Evolutionary conservation across 257 asterid species (phyloP).

Genomic region (Capsicum baccatum): DNA sequence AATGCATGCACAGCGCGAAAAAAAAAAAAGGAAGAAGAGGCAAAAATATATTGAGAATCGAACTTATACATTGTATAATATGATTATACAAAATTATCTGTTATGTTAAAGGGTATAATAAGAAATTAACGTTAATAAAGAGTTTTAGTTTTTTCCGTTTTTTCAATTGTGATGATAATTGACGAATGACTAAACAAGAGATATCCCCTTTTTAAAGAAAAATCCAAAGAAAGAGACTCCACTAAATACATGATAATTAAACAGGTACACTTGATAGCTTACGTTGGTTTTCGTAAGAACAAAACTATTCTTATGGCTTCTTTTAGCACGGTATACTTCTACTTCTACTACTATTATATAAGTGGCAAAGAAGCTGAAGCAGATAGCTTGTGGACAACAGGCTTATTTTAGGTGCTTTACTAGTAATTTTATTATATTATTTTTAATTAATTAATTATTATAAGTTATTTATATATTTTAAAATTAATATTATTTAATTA

Average conservation of each 20-base stretch:
- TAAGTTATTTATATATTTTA: no score
- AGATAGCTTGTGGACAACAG: no score
- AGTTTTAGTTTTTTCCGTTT: not conserved
- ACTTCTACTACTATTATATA: no score
- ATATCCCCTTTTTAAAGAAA: no score
- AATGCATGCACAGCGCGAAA: no score
- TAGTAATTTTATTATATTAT: no score
- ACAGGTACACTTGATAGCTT: not conserved
- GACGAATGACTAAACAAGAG: not conserved
- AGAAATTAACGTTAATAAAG: not conserved
- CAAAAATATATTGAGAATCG: not conserved
- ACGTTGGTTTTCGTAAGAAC: not conserved
- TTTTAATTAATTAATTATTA: no score
- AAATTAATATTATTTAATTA: no score
- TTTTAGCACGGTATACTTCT: no score
- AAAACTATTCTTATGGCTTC: not conserved
- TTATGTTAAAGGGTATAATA: not conserved
- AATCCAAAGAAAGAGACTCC: not conserved
- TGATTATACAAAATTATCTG: no score
- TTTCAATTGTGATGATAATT: not conserved
- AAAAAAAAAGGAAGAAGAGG: not conserved
- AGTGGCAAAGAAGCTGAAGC: no score
- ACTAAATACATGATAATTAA: conserved; percentile 11
- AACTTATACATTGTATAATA: not conserved
- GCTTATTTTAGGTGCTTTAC: no score